Evolutionary conservation across 2,329 filamentous ascomycete genomes (phyloP), one percentile per base, ranked within the genome.

Genomic region (Rugonectria rugulosa): DNA sequence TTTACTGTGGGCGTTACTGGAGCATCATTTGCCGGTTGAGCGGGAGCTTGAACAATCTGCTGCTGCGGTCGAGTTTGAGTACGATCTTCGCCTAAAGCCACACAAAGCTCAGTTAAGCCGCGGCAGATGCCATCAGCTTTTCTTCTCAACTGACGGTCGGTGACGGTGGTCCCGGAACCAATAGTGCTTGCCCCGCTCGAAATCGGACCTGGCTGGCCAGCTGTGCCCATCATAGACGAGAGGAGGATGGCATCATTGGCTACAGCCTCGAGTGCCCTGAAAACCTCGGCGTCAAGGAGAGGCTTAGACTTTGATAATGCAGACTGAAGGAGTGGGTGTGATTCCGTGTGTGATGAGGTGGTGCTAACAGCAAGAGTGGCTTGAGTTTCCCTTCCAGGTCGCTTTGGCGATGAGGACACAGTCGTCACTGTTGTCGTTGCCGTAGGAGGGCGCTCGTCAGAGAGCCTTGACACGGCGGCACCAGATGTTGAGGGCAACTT

Each of bases 51-150:
- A 2, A 64, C 50, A 12, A 54, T 50, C 32, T 61, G 66, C 9
- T 62, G 65, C 10, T 53, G 61, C 58, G 69, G 64, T 59, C 77
- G 78, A 15, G 62, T 59, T 46, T 75, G 74, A 2, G 71, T 68
- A 4, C 70, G 71, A 34, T 86, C 84, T 60, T 91, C 89, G 24
- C 88, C 87, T 49, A 99, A 78, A 1, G 92, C 90, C 52, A 99
- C 84, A 70, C 92, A 97, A 6, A 99, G 81, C 73, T 99, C 95
- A 0, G 94, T 98, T 62, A 99, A 77, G 68, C 90, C 95, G 49
- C 94, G 89, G 72, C 95, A 98, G 70, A 99, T 87, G 68, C 90
- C 92, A 70, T 99, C 94, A 23, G 92, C 91, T 73, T 97, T 97
- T 59, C 94, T 87, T 43, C 92, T 87, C 14, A 97, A 81, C 70